A percentile compares a stretch with the other conserved stretches of the same genome.
phyloP scores from a whole-genome alignment of 768 basidiomycete genomes.

The Ramaria rubella region DNA sequence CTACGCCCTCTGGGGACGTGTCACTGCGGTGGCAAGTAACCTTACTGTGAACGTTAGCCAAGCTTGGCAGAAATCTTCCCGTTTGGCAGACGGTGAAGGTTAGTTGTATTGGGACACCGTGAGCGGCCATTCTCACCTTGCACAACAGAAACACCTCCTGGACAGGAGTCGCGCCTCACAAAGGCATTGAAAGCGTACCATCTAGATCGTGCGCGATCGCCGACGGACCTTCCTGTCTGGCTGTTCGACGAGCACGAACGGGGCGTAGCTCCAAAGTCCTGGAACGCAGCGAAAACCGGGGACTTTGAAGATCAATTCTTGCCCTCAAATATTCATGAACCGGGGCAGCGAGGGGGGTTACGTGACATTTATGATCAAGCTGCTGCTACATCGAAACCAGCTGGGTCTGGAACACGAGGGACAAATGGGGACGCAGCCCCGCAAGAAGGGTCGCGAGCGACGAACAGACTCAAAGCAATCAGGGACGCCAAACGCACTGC shows the following conservation, averaged over 20 bases:
- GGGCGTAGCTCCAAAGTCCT: conserved; percentile 21
- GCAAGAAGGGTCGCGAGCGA: conserved; percentile 30
- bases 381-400: conserved; percentile 14
- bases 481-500: conserved; percentile 43
- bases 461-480: conserved; percentile 43
- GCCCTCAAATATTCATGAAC: neutral
- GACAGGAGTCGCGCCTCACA: conserved; percentile 52
- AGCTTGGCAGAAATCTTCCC: conserved; percentile 45
- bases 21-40: conserved; percentile 45
- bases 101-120: conserved; percentile 11
- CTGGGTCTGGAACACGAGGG: too few relatives aligned
- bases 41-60: conserved; percentile 53
- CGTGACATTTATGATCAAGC: conserved; percentile 35
- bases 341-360: conserved; percentile 22
- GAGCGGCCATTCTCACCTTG: neutral
- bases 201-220: conserved; percentile 49
- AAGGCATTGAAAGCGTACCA: conserved; percentile 67
- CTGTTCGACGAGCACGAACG: conserved; percentile 56
- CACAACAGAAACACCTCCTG: conserved; percentile 40
- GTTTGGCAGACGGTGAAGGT: conserved; percentile 41
- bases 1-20: conserved; percentile 47
- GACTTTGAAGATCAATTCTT: conserved; percentile 15
- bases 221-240: conserved; percentile 58
- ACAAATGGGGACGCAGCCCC: too few relatives aligned
- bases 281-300: conserved; percentile 13